phyloP scores from a whole-genome alignment of 352 stramenopile species.

The Pythium biforme region DNA sequence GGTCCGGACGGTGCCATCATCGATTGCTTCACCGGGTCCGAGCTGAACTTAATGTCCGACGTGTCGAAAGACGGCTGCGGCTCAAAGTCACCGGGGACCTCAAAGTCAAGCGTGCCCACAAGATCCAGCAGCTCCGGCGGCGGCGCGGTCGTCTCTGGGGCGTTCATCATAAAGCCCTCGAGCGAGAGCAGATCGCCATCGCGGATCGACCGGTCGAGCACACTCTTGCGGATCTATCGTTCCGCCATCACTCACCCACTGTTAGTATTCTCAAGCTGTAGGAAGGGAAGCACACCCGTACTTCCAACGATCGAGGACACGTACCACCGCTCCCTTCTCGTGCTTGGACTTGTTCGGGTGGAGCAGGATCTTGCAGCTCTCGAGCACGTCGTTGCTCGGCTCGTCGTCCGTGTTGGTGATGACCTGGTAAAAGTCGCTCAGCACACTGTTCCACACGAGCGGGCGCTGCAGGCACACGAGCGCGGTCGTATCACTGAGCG shows the following conservation, averaged over 20 bases:
- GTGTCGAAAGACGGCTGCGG: slow-evolving; percentile 15
- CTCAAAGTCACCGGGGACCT: slow-evolving; percentile 45
- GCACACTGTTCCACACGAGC: slow-evolving; percentile 71
- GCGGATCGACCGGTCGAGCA: slow-evolving; percentile 75
- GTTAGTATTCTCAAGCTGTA: not conserved
- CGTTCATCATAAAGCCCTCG: slow-evolving; percentile 44
- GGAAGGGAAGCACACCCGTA: not conserved
- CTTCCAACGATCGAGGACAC: not conserved
- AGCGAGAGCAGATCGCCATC: slow-evolving; percentile 78
- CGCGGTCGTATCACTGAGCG: slow-evolving; percentile 57
- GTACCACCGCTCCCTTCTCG: slow-evolving; percentile 73
- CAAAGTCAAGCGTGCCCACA: slow-evolving; percentile 67
- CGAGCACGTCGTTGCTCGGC: slow-evolving; percentile 47
- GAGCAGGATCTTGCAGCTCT: slow-evolving; percentile 72
- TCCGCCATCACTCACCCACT: not conserved
- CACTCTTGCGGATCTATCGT: slow-evolving; percentile 60
- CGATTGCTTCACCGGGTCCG: slow-evolving; percentile 18
- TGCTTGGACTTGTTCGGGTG: slow-evolving; percentile 82
- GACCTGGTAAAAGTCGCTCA: slow-evolving; percentile 81
- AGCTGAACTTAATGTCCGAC: slow-evolving; percentile 21
- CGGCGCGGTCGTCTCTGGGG: slow-evolving; percentile 37
- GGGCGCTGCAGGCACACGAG: slow-evolving; percentile 81
- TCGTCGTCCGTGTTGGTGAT: slow-evolving; percentile 83
- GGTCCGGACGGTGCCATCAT: slow-evolving; percentile 7
- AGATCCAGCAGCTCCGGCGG: slow-evolving; percentile 69